Percentiles rank a stretch among this genome's conserved stretches.
These are phyloP conservation scores for Trichoderma semiorbis DNA, from an alignment of 2,329 filamentous ascomycete species.

Conservation along the genomic window DNA sequence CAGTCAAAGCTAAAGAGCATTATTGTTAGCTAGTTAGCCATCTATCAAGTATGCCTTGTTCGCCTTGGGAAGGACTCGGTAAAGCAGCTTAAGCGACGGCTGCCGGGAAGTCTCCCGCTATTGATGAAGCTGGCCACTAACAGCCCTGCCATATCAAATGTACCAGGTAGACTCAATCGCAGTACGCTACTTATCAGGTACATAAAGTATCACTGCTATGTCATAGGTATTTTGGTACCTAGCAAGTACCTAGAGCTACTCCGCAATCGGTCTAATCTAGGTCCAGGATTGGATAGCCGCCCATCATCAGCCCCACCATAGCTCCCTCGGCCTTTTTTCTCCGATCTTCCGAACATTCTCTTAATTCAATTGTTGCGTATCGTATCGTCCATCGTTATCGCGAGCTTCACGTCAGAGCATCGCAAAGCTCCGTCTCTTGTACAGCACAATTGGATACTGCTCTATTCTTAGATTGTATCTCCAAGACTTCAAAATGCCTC, in stretches of 20 bases:
- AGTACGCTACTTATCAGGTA: background rate
- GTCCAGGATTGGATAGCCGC: background rate
- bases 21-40: background rate
- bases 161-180: no score
- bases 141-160: background rate
- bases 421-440: background rate
- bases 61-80: background rate
- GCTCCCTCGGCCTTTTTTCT: background rate
- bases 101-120: background rate
- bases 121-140: background rate
- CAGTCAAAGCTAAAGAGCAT: background rate
- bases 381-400: background rate
- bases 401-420: background rate
- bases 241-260: background rate
- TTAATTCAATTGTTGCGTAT: background rate
- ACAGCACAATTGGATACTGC: background rate
- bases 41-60: background rate
- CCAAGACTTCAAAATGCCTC: conserved; percentile 45
- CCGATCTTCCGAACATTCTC: background rate
- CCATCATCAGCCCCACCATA: background rate
- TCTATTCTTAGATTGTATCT: background rate
- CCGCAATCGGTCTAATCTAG: background rate
- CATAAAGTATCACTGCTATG: accelerated
- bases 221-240: accelerated
- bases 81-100: background rate